Percentiles rank a stretch among this genome's conserved stretches.
phyloP scores from a whole-genome alignment of 768 basidiomycete species.

The Mycena kentingensis region DNA sequence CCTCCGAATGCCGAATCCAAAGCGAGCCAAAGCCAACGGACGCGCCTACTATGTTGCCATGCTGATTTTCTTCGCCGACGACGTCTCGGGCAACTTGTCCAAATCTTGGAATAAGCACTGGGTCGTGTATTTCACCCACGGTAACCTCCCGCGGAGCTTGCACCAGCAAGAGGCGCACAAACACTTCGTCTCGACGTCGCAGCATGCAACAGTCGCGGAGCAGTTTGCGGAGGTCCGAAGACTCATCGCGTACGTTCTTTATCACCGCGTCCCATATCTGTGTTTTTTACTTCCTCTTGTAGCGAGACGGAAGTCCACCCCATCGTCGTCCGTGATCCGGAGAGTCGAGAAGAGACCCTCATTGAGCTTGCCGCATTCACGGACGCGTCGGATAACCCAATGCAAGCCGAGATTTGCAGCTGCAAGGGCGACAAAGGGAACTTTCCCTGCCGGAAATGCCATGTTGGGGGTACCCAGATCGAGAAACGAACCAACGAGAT shows the following conservation, averaged over 20 bases:
- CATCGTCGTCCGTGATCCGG: constrained; percentile 31
- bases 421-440: constrained; percentile 46
- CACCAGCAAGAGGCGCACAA: constrained; percentile 39
- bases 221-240: constrained; percentile 38
- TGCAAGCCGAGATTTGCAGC: constrained; percentile 37
- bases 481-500: constrained; percentile 34
- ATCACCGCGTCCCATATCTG: neutral
- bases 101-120: constrained; percentile 50
- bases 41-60: neutral
- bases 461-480: constrained; percentile 36
- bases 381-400: no score
- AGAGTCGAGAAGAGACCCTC: constrained; percentile 22
- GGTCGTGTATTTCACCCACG: constrained; percentile 40
- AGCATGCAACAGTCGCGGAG: constrained; percentile 36
- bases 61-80: constrained; percentile 35
- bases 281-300: neutral
- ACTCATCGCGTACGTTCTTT: constrained; percentile 32
- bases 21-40: constrained; percentile 3
- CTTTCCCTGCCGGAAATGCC: constrained; percentile 40
- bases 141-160: constrained; percentile 36
- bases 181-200: constrained; percentile 43
- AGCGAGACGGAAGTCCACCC: constrained; percentile 35
- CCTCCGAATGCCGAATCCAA: constrained; percentile 14
- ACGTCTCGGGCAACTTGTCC: constrained; percentile 46
- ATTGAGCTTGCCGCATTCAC: constrained; percentile 29